These are phyloP conservation scores for Flagelloscypha sp. DNA, from an alignment of 768 basidiomycete species.

Conservation along the genomic window DNA sequence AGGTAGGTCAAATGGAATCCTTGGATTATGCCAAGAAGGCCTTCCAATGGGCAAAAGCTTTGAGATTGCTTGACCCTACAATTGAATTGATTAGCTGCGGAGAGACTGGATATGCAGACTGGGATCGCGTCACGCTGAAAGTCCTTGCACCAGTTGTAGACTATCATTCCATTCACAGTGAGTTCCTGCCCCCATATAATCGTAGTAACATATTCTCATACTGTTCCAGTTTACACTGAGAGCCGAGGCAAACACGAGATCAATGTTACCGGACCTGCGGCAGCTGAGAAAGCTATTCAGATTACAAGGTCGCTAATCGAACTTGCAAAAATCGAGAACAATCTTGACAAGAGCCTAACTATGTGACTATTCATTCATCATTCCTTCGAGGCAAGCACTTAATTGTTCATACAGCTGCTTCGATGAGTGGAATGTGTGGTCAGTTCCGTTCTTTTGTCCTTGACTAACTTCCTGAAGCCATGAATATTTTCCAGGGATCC, in stretches of 20 bases:
- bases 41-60: slow-evolving; percentile 53
- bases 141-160: slow-evolving; percentile 40
- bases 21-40: slow-evolving; percentile 49
- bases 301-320: slow-evolving; percentile 44
- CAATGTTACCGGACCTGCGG: slow-evolving; percentile 47
- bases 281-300: slow-evolving; percentile 45
- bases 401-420: slow-evolving; percentile 31
- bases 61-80: slow-evolving; percentile 46
- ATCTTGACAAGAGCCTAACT: slow-evolving; percentile 27
- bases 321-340: slow-evolving; percentile 35
- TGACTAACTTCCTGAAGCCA: neutral
- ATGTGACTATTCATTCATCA: slow-evolving; percentile 19
- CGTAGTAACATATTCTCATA: neutral
- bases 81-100: slow-evolving; percentile 53
- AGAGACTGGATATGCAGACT: slow-evolving; percentile 33
- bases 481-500: slow-evolving; percentile 26
- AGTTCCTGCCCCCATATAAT: slow-evolving; percentile 3
- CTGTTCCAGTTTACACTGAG: slow-evolving; percentile 28
- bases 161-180: slow-evolving; percentile 40
- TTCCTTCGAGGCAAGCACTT: neutral
- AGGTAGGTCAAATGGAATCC: slow-evolving; percentile 50
- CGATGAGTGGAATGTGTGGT: slow-evolving; percentile 54
- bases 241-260: slow-evolving; percentile 38
- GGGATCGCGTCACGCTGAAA: slow-evolving; percentile 33
- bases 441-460: slow-evolving; percentile 4